Base-by-base conservation (phyloP, 257 asterid genomes). In the Jacaranda mimosifolia region DNA sequence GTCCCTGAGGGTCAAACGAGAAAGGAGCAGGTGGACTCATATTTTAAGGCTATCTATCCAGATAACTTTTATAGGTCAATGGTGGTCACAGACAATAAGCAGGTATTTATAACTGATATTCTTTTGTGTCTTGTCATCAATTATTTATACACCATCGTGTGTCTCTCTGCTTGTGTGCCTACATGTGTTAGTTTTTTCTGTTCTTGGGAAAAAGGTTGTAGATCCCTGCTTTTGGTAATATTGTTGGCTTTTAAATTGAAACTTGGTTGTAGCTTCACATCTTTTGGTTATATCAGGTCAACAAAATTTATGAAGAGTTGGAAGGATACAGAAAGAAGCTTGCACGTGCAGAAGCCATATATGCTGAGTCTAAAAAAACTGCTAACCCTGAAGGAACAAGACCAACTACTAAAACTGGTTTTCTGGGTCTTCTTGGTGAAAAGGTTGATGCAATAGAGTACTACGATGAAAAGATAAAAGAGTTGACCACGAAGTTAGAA, bases 11-110 rank as follows among this genome's bases (percentile, higher is more conserved):
- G 94, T 49, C 97, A 88, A 79, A 87, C 88, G 49, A 83, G 86
- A 59, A 95, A 95, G 83, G 98, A 95, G 38, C 99, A 93, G 68
- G 92, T 95, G 7, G 99, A 95, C 78, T 88, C 96, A 1, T 93
- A 86, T 73, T 95, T 95, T 51, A 82, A 62, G 79, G 80, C 87
- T 9, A 93, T 95, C 74, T 95, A 93, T 83, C 97, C 98, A 0
- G 99, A 95, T 10, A 81, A 96, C 5, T 95, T 85, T 80, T 90
- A 93, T 77, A 81, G 96, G 65, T 95, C 99, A 62, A 81, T 95
- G 86, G 83, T 93, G 45, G 91, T 89, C 78, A 93, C 99, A 1
- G 87, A 95, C 85, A 88, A 90, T 74, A 77, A 52, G 69, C 39
- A 89, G 97, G 99, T 89, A 83, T 38, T 11, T 35, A 5, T 15